phyloP scores from a whole-genome alignment of 371 early-diverging fungal genomes.

The Choanephora cucurbitarum region DNA sequence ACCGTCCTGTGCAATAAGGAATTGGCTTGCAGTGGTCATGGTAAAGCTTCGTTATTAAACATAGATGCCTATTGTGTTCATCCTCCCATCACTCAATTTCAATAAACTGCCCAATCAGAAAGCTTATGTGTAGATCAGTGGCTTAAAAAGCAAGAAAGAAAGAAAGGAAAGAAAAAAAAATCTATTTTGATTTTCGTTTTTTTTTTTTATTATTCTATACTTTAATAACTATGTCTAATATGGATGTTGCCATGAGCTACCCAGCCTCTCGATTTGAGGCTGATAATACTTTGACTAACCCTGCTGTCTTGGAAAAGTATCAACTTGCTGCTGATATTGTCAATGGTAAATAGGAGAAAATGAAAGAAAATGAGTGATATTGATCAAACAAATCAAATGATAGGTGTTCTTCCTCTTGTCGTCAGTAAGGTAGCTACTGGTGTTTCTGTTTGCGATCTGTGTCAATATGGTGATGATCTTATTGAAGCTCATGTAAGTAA shows the following conservation, averaged over 20 bases:
- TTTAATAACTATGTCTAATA: constrained; percentile 21
- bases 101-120: neutral
- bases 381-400: too few species aligned
- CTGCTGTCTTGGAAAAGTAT: constrained; percentile 78
- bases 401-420: constrained; percentile 50
- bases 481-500: constrained; percentile 68
- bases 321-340: constrained; percentile 80
- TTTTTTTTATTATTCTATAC: neutral
- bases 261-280: constrained; percentile 56
- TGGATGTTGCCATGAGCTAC: constrained; percentile 42
- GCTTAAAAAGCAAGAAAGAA: neutral
- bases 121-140: neutral
- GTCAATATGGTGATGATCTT: constrained; percentile 80
- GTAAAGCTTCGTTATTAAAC: constrained; percentile 37
- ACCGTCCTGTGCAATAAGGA: constrained; percentile 35
- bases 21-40: constrained; percentile 34
- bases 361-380: too few species aligned
- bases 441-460: constrained; percentile 72
- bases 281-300: constrained; percentile 67
- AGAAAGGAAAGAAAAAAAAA: constrained; percentile 1
- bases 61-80: constrained; percentile 15
- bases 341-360: constrained; percentile 74
- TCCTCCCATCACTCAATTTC: neutral
- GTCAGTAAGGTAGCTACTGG: constrained; percentile 61
- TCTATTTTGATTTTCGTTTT: neutral